A percentile compares a stretch with the other conserved stretches of the same genome.
Conservation (phyloP, 1,139 yeast species). For the Saccharomyces hybrid region DNA sequence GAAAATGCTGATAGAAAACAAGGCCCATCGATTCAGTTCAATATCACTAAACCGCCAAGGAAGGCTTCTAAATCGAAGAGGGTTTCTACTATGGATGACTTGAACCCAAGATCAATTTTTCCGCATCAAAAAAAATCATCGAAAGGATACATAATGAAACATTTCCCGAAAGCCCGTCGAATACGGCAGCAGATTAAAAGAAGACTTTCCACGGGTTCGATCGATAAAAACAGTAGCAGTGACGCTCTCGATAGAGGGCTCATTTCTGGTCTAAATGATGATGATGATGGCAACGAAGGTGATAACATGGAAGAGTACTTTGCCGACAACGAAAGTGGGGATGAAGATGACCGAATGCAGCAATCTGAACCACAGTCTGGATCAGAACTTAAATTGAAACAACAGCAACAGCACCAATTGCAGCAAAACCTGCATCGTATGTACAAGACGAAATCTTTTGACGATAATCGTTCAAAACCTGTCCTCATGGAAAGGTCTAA, state of each 20-base stretch:
- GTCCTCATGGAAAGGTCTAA: constrained; percentile 37
- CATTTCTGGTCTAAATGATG: constrained; percentile 8
- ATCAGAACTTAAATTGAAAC: background rate
- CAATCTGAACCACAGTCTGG: background rate
- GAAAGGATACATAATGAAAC: constrained; percentile 11
- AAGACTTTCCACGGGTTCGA: constrained; percentile 15
- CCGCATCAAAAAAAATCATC: constrained; percentile 8
- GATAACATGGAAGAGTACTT: constrained; percentile 31
- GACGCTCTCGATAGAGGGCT: background rate
- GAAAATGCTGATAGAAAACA: background rate
- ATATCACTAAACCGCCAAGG: constrained; percentile 22
- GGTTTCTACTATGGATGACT: background rate
- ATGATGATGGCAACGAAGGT: constrained; percentile 22
- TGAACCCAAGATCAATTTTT: background rate
- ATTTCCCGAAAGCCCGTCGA: constrained; percentile 17
- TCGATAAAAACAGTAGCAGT: constrained; percentile 4
- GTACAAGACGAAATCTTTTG: background rate
- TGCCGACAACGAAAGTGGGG: constrained; percentile 29
- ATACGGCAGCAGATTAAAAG: constrained; percentile 17
- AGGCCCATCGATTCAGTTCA: constrained; percentile 24
- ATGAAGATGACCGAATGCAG: constrained; percentile 11
- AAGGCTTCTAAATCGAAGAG: constrained; percentile 2
- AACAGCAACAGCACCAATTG: background rate
- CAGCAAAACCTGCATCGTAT: background rate
- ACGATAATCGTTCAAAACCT: constrained; percentile 3